Base-by-base conservation (phyloP, 768 basidiomycete species). In the Suillus clintonianus region DNA sequence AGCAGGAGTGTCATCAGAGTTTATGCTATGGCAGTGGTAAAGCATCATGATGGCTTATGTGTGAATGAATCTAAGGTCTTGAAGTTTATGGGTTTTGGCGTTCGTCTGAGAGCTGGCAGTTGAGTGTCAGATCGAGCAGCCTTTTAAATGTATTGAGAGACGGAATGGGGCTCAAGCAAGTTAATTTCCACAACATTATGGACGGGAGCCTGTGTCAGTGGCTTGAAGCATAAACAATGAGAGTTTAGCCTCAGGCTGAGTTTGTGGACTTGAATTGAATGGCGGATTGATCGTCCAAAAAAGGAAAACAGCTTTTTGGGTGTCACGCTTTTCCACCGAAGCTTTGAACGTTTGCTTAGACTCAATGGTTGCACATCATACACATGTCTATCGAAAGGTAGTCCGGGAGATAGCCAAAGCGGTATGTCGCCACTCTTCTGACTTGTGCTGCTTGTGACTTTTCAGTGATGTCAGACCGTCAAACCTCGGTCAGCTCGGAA, bases 401-500 rank as follows among this genome's bases (percentile, higher is more conserved):
- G 67, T 63, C n/a, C 68, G 72, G 59, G 74, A 78, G 60, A 57
- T 76, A 17, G 67, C 71, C 27, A 76, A 62, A 70, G 70, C 67
- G 67, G 72, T 75, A 34, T 62, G 48, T 30, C 47, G 0, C 51
- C 15, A 30, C 59, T 41, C 27, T 47, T 55, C 9, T 50, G 50
- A 32, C 3, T 57, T 62, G 61, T 65, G 65, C 8, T 60, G n/a
- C 39, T 19, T 37, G 56, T 41, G 13, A 51, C 15, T 39, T 54
- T 53, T 47, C 30, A 27, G 50, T 54, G 61, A 19, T 56, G 13
- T 4, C 59, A 85, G 83, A 80, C 81, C 45, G 73, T 76, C 32
- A 66, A 67, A 53, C 73, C 79, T 4, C 74, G 76, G n/a, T 63
- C 74, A 24, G 70, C 72, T 7, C 69, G 83, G 61, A 82, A 81